These are phyloP conservation scores for Hanseniaspora mollemarum DNA, from an alignment of 805 yeast species.

Conservation along the genomic window DNA sequence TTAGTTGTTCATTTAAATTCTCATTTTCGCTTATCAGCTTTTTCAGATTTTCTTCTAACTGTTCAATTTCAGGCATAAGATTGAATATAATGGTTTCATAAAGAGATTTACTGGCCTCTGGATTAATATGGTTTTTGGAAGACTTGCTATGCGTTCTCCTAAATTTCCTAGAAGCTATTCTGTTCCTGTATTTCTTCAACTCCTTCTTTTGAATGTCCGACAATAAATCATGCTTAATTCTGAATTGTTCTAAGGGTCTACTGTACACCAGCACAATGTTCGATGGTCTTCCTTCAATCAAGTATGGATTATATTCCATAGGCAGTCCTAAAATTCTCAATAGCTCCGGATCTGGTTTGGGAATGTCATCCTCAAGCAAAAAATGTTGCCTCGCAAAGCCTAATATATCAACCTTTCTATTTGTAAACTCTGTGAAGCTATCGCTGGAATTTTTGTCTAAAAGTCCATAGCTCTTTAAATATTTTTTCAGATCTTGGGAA, in stretches of 20 bases:
- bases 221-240: slow-evolving; percentile 9
- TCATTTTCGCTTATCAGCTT: not conserved
- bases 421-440: not conserved
- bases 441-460: not conserved
- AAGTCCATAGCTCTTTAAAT: not conserved
- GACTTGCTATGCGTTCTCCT: slow-evolving; percentile 10
- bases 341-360: slow-evolving; percentile 9
- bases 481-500: not conserved
- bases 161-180: slow-evolving; percentile 12
- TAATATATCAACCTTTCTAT: not conserved
- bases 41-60: not conserved
- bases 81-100: not conserved
- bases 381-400: not conserved
- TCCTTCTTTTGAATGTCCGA: slow-evolving; percentile 1
- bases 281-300: not conserved
- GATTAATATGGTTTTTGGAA: not conserved
- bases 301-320: not conserved
- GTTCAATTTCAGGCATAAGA: not conserved
- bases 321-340: slow-evolving; percentile 4
- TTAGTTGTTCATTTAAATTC: slow-evolving; percentile 1
- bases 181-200: slow-evolving; percentile 10
- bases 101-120: not conserved
- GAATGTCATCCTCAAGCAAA: not conserved
- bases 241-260: not conserved
- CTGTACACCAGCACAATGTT: not conserved